Conservation (phyloP, 2,329 filamentous ascomycete genomes). For the Exophiala phaeomuriformis region DNA sequence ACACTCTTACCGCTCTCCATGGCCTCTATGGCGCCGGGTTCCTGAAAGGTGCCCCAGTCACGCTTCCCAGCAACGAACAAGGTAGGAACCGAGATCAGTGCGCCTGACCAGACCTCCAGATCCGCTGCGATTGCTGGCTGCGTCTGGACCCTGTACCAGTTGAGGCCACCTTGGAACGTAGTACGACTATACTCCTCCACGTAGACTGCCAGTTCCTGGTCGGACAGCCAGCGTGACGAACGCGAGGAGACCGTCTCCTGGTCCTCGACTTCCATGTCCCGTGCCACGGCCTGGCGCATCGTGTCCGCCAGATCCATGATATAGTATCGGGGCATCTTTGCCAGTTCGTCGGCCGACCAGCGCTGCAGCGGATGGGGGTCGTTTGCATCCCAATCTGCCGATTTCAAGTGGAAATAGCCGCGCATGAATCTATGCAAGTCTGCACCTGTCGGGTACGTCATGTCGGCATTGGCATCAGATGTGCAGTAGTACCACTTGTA, state of each 20-base stretch:
- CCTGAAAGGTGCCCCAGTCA: constrained; percentile 64
- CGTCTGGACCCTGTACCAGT: constrained; percentile 60
- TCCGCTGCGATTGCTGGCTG: constrained; percentile 45
- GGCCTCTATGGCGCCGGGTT: constrained; percentile 56
- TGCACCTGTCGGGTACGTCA: constrained; percentile 34
- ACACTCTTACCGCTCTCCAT: constrained; percentile 48
- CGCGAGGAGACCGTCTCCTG: constrained; percentile 15
- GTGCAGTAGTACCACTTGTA: constrained; percentile 57
- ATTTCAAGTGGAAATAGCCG: constrained; percentile 63
- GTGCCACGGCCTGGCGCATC: constrained; percentile 53
- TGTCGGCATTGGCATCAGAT: constrained; percentile 32
- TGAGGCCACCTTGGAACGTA: constrained; percentile 59
- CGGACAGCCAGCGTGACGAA: constrained; percentile 47
- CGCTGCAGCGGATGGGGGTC: constrained; percentile 46
- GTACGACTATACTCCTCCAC: constrained; percentile 54
- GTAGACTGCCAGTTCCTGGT: constrained; percentile 54
- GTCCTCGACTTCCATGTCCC: constrained; percentile 50
- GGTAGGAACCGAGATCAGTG: constrained; percentile 54
- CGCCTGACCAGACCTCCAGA: constrained; percentile 52
- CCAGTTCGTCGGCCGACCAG: constrained; percentile 53
- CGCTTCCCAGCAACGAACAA: constrained; percentile 54
- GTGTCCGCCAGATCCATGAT: constrained; percentile 53
- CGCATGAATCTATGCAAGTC: constrained; percentile 55
- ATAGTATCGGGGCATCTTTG: constrained; percentile 60
- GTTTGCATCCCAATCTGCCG: constrained; percentile 53